phyloP scores from a whole-genome alignment of 768 basidiomycete species.

The Mrakia frigida region DNA sequence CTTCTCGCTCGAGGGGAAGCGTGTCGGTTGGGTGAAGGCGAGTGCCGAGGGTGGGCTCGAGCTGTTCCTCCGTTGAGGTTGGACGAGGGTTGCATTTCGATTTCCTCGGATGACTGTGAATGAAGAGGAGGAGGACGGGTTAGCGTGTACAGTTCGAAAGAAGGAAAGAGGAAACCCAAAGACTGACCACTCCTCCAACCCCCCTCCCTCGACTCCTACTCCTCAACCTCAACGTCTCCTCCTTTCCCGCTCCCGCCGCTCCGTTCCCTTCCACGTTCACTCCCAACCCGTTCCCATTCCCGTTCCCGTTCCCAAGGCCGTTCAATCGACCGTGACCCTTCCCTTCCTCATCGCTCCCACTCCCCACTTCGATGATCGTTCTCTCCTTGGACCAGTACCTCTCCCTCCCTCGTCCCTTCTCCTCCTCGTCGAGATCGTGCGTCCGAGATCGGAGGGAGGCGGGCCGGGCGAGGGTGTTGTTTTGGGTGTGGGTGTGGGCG shows the following conservation, averaged over 20 bases:
- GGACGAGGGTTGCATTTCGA: neutral
- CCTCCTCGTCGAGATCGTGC: slow-evolving; percentile 9
- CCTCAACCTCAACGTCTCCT: slow-evolving; percentile 9
- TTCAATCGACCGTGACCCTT: no score
- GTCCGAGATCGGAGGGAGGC: neutral
- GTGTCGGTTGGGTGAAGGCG: neutral
- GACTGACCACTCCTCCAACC: neutral
- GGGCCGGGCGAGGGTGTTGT: neutral
- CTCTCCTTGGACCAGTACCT: neutral
- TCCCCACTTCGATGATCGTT: neutral
- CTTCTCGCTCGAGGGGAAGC: neutral
- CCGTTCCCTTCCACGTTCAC: neutral
- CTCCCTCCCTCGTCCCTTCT: slow-evolving; percentile 23
- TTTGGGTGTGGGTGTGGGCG: neutral
- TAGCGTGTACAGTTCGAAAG: no score
- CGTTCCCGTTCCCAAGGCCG: neutral
- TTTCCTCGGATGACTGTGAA: neutral
- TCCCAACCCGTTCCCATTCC: neutral
- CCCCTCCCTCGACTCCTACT: slow-evolving; percentile 7
- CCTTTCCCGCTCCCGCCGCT: neutral
- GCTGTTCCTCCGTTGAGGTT: neutral
- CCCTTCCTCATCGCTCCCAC: neutral
- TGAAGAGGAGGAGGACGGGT: neutral
- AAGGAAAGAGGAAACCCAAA: neutral
- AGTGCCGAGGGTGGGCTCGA: neutral